Base-by-base conservation (phyloP, 164 flowering plant species). In the Nymphaea thermarum region DNA sequence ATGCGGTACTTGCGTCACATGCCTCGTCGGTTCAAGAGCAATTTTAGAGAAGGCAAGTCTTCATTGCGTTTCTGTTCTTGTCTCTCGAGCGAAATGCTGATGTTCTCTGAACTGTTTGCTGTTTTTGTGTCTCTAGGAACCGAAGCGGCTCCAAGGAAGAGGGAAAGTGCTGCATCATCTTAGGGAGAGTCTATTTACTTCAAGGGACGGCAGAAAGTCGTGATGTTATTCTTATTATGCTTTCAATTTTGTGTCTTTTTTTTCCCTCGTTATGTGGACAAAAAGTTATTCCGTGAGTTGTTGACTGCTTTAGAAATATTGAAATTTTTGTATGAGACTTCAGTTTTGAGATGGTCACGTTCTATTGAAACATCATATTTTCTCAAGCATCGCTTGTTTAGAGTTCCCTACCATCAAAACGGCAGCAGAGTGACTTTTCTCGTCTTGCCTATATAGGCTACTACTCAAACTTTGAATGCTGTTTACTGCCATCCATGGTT, bases 1-100 rank as follows among this genome's bases (percentile, higher is more conserved):
- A 85, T 85, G 88, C 78, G 82, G 85, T 83, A 86, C 65, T 81
- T 85, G 51, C 86, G 86, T 11, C 77, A 84, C 68, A 73, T 86
- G 16, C 82, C 86, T 6, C 75, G 81, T 64, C 73, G 88, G 67
- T 85, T 83, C 86, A 84, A 84, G 83, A 84, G 79, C 65, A 74
- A 72, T 67, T 84, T 86, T 80, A 82, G 88, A 80, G 91, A 85
- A 81, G 86, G 87, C 82, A 71, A 62, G 42, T 55, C 42, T 17
- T 41, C 64, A 62, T 8, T 4, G 42, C 64, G 7, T 12, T 44
- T 3, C n/a, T 10, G 3, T 4, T 53, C 4, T 16, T 64, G 14
- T 6, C 43, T 64, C 42, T 7, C 3, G 4, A 6, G 43, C 41
- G 57, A 51, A 51, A 8, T 63, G 15, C 18, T 43, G 25, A 25